A percentile compares a stretch with the other conserved stretches of the same genome.
Conservation (phyloP, 192 early-diverging fungal species). For the Entomortierella parvispora region DNA sequence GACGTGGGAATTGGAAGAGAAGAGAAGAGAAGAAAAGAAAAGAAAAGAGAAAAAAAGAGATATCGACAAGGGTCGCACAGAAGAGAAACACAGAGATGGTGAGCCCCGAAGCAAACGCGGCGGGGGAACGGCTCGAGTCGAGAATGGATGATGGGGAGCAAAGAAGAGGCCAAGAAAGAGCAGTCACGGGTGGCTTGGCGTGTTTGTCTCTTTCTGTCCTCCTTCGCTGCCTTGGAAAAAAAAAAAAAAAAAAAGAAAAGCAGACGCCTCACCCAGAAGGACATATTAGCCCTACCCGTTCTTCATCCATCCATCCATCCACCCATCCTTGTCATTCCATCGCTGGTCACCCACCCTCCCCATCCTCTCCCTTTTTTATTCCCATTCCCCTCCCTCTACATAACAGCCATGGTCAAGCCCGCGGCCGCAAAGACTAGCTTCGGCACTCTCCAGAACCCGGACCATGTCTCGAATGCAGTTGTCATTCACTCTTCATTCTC, state of each 20-base stretch:
- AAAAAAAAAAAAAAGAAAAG: too few relatives aligned
- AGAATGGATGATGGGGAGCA: background rate
- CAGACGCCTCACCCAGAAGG: too few relatives aligned
- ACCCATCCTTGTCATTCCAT: background rate
- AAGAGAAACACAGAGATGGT: constrained; percentile 3
- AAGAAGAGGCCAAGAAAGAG: too few relatives aligned
- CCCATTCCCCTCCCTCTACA: background rate
- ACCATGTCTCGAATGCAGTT: constrained; percentile 42
- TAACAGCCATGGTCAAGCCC: constrained; percentile 41
- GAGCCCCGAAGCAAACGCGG: constrained; percentile 4
- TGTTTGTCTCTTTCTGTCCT: too few relatives aligned
- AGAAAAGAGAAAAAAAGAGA: background rate
- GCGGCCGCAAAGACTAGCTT: constrained; percentile 45
- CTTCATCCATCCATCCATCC: background rate
- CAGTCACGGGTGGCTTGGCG: too few relatives aligned
- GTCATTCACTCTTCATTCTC: constrained; percentile 55
- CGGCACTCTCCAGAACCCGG: constrained; percentile 51
- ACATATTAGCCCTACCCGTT: too few relatives aligned
- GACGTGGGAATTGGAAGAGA: too few relatives aligned
- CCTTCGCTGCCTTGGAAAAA: too few relatives aligned
- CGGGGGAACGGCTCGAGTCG: background rate
- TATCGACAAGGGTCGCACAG: too few relatives aligned
- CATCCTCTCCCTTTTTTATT: background rate
- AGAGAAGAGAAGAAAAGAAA: background rate
- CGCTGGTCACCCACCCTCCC: background rate